Conservation (phyloP, 176 grass and related monocot genomes). For the Cenchrus purpureus region DNA sequence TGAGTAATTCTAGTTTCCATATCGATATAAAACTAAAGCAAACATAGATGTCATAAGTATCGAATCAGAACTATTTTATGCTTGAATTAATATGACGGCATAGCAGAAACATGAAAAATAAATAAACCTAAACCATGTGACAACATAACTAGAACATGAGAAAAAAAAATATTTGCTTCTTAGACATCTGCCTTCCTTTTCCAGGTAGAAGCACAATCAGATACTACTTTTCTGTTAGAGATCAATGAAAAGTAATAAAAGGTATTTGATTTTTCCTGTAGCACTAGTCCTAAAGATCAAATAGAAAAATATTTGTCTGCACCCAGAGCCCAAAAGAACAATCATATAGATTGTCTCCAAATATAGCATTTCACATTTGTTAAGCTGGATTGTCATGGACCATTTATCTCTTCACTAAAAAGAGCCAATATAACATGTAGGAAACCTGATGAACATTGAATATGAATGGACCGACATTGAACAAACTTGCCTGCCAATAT, state of each 20-base stretch:
- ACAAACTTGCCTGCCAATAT: constrained; percentile 74
- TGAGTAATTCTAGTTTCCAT: not conserved
- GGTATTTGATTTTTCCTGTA: not conserved
- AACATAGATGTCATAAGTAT: not conserved
- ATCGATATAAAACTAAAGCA: not conserved
- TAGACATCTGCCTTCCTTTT: not conserved
- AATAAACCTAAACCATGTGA: not conserved
- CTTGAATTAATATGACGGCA: not conserved
- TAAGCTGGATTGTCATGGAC: not conserved
- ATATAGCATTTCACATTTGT: constrained; percentile 10
- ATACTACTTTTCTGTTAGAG: not conserved
- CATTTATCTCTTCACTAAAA: not conserved
- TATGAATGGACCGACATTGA: not conserved
- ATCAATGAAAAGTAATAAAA: not conserved
- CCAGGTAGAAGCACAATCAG: not conserved
- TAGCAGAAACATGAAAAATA: not conserved
- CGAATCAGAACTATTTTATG: constrained; percentile 1
- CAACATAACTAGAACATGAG: not conserved
- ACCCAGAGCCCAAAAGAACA: too few species aligned
- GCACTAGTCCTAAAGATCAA: not conserved
- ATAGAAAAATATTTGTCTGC: too few species aligned
- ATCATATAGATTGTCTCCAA: not conserved
- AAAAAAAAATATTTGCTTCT: not conserved
- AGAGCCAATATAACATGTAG: not conserved
- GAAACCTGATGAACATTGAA: not conserved